Evolutionary conservation across 371 early-diverging fungal species (phyloP), one percentile per base, ranked within the genome.

Genomic region (Mortierella sp.): DNA sequence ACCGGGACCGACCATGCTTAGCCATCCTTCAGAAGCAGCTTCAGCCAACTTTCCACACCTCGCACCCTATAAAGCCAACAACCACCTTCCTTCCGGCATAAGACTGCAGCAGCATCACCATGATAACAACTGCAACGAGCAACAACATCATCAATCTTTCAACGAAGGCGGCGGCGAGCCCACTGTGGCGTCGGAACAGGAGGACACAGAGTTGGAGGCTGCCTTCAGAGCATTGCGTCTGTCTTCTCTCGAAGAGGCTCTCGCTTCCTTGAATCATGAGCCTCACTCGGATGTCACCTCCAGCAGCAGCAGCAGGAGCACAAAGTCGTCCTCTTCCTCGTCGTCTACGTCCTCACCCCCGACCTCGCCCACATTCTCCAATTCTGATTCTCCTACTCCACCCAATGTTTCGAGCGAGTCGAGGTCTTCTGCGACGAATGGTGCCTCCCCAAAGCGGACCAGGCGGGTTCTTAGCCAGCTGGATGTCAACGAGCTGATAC

Each of bases 401-500:
- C 29, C 52, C 44, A 44, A 8, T 64, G 39, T 14, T 29, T 19
- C 45, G 6, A 22, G 31, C 9, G 55, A 61, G 40, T 44, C 63
- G 16, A 52, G 5, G n/a, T 58, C 48, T 39, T n/a, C 52, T 34
- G 4, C 61, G 37, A 19, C 37, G 7, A 37, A 37, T 24, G 58
- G 41, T 22, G 63, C 43, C 2, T 44, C 53, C n/a, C 65, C 74
- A 2, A 79, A 79, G 64, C 66, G 63, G 24, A 40, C 79, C 14
- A 71, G 71, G 48, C 55, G 80, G 45, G 45, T 75, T 22, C 61
- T 79, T 13, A 79, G 76, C 24, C 76, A 75, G 13, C 26, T 79
- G 68, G 76, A 79, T 64, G 76, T 79, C 41, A 79, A 71, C 50
- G 76, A 79, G 69, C 34, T 79, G 45, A 71, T 79, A 19, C 71